These are phyloP conservation scores for Nakaseomyces glabratus DNA, from an alignment of 1,139 yeast species.

Conservation along the genomic window DNA sequence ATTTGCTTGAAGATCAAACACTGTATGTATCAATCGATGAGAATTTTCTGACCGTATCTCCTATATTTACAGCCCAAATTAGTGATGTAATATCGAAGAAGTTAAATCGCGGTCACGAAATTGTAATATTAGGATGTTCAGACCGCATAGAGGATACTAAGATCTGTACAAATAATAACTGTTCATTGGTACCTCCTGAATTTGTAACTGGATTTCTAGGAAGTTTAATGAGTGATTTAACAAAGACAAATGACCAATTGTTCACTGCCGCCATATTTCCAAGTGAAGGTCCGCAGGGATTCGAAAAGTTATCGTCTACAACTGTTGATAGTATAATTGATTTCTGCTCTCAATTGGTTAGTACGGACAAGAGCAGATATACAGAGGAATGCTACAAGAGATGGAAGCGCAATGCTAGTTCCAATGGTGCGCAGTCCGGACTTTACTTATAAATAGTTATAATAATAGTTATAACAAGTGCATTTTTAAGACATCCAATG, in stretches of 20 bases:
- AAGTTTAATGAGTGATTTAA: slow-evolving; percentile 18
- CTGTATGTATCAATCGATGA: slow-evolving; percentile 22
- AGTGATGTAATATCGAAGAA: slow-evolving; percentile 10
- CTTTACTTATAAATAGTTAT: slow-evolving; percentile 19
- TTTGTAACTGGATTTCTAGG: slow-evolving; percentile 29
- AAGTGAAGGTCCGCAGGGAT: slow-evolving; percentile 32
- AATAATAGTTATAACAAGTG: not conserved
- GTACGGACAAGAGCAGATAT: slow-evolving; percentile 15
- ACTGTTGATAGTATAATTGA: slow-evolving; percentile 25
- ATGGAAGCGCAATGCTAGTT: slow-evolving; percentile 27
- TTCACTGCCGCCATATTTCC: slow-evolving; percentile 24
- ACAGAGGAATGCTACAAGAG: slow-evolving; percentile 21
- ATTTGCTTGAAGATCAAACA: slow-evolving; percentile 14
- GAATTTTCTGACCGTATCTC: slow-evolving; percentile 24
- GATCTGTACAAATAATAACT: slow-evolving; percentile 10
- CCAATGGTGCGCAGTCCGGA: slow-evolving; percentile 28
- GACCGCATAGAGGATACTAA: slow-evolving; percentile 23
- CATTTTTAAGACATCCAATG: too few species aligned
- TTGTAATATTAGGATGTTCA: slow-evolving; percentile 23
- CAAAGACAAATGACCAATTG: slow-evolving; percentile 7
- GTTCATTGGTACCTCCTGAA: slow-evolving; percentile 28
- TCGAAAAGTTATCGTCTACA: slow-evolving; percentile 25
- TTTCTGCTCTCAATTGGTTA: slow-evolving; percentile 13
- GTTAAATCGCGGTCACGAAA: slow-evolving; percentile 8
- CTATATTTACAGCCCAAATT: slow-evolving; percentile 21